A percentile compares a stretch with the other conserved stretches of the same genome.
Conservation (phyloP, 2,329 filamentous ascomycete genomes). For the Fusarium protoensiforme region DNA sequence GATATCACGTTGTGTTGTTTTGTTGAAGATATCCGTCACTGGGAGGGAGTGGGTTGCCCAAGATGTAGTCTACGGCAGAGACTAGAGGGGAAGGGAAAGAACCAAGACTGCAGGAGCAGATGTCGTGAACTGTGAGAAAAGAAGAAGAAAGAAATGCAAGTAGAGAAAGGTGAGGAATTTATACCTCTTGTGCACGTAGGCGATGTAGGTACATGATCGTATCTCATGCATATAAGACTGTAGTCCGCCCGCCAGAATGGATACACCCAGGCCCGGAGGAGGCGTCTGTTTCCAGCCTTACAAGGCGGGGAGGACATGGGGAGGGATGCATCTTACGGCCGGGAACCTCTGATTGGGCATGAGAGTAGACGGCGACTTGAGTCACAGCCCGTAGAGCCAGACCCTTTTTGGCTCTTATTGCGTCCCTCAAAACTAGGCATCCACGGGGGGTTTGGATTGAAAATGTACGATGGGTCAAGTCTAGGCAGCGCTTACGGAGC, state of each 20-base stretch:
- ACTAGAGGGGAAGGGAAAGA: background rate
- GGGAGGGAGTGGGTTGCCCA: background rate
- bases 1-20: conserved; percentile 13
- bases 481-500: background rate
- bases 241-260: background rate
- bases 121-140: background rate
- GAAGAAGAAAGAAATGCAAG: background rate
- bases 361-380: conserved; percentile 4
- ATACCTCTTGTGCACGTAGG: conserved; percentile 14
- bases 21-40: background rate
- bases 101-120: conserved; percentile 12
- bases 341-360: background rate
- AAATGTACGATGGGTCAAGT: background rate
- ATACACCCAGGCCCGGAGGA: background rate
- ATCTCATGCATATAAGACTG: conserved; percentile 3
- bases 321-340: background rate
- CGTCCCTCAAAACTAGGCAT: background rate
- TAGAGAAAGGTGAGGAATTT: conserved; percentile 9
- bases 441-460: background rate
- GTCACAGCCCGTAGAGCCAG: conserved; percentile 19
- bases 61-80: background rate
- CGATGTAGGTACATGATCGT: background rate
- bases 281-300: conserved; percentile 12
- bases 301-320: background rate
- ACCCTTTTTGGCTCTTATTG: background rate